Conservation (phyloP, 192 early-diverging fungal species). For the Backusella westeae region DNA sequence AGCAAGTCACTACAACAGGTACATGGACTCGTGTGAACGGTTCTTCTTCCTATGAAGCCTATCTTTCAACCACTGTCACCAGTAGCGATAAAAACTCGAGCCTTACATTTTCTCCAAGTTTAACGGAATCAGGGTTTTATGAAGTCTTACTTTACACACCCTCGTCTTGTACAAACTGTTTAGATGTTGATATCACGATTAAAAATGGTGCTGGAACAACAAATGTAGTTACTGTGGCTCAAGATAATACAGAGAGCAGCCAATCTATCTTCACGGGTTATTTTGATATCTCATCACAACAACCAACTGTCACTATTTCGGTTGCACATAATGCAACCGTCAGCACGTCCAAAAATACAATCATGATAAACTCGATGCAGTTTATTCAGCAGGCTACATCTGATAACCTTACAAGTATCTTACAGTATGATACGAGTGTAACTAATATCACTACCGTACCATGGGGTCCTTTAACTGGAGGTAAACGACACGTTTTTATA, state of each 20-base stretch:
- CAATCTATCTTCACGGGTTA: conserved; percentile 22
- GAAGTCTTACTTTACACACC: conserved; percentile 25
- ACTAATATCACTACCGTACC: neutral
- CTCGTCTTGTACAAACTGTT: conserved; percentile 18
- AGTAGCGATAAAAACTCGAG: neutral
- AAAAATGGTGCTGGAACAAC: neutral
- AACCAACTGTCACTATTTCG: conserved; percentile 17
- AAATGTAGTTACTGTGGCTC: neutral
- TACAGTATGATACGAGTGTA: conserved; percentile 10
- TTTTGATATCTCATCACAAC: conserved; percentile 2
- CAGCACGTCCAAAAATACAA: conserved; percentile 3
- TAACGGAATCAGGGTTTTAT: conserved; percentile 33
- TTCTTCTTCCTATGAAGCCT: neutral
- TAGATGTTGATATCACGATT: conserved; percentile 13
- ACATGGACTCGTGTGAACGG: conserved; percentile 7
- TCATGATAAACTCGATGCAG: conserved; percentile 24
- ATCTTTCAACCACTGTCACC: conserved; percentile 15
- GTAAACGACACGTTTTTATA: conserved; percentile 1
- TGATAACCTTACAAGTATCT: conserved; percentile 15
- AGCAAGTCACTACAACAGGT: neutral
- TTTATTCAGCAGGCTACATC: conserved; percentile 21
- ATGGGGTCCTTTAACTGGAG: conserved; percentile 16
- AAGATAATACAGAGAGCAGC: neutral
- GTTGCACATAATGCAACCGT: conserved; percentile 17
- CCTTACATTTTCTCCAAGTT: conserved; percentile 17